A percentile compares a stretch with the other conserved stretches of the same genome.
phyloP scores from a whole-genome alignment of 345 rosid genomes.

The Aquilaria malaccensis region DNA sequence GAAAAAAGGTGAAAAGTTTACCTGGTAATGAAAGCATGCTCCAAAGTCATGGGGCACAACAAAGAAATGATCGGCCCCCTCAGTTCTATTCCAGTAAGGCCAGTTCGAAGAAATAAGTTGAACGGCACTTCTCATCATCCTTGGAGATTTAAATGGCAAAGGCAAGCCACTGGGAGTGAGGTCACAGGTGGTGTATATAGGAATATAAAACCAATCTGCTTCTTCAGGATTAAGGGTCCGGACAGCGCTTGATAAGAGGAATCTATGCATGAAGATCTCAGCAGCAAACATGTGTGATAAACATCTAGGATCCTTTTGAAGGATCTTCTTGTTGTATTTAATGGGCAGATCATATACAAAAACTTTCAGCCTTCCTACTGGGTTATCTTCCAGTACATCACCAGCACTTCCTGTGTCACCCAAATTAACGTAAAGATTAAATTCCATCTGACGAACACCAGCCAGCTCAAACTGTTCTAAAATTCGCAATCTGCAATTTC shows the following conservation, averaged over 20 bases:
- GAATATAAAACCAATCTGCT: conserved; percentile 97
- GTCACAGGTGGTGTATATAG: conserved; percentile 88
- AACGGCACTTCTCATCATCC: conserved; percentile 92
- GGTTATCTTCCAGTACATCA: conserved; percentile 92
- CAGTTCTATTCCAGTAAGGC: conserved; percentile 94
- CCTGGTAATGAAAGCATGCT: conserved; percentile 95
- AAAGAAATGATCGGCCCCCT: conserved; percentile 95
- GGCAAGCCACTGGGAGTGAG: conserved; percentile 96
- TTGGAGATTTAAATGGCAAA: conserved; percentile 86
- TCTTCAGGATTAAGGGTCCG: conserved; percentile 80
- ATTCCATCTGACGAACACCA: not conserved
- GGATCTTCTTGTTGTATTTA: conserved; percentile 86
- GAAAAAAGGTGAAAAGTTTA: conserved; percentile 5
- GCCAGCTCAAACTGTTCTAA: not conserved
- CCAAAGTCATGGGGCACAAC: conserved; percentile 97
- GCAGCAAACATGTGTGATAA: conserved; percentile 97
- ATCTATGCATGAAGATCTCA: conserved; percentile 86
- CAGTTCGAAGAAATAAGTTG: conserved; percentile 76
- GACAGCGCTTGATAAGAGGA: conserved; percentile 85
- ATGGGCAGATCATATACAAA: conserved; percentile 89
- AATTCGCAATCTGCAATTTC: not conserved
- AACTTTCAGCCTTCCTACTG: conserved; percentile 87
- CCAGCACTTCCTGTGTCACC: conserved; percentile 81
- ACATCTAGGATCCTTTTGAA: conserved; percentile 93
- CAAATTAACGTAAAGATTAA: conserved; percentile 3